These are phyloP conservation scores for Westerdykella sp. DNA, from an alignment of 2,329 filamentous ascomycete genomes.

Conservation along the genomic window DNA sequence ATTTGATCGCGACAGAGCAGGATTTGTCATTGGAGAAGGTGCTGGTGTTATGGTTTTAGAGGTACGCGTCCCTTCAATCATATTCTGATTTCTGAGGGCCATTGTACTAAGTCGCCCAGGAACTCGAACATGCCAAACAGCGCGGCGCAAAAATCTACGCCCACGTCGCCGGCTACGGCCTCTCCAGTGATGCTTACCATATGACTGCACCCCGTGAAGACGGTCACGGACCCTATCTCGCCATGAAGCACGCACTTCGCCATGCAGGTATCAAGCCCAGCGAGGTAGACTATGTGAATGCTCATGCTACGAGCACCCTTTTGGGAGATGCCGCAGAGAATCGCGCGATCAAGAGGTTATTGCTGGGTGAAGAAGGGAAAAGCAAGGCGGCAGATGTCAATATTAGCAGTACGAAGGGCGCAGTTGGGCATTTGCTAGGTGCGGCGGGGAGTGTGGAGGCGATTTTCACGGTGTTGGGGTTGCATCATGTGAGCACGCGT, in stretches of 20 bases:
- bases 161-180: constrained; percentile 81
- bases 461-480: constrained; percentile 72
- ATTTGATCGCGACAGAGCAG: constrained; percentile 72
- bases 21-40: constrained; percentile 91
- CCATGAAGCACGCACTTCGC: constrained; percentile 78
- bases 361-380: constrained; percentile 67
- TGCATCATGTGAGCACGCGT: constrained; percentile 60
- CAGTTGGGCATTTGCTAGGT: constrained; percentile 83
- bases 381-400: constrained; percentile 59
- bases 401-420: constrained; percentile 90
- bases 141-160: constrained; percentile 80
- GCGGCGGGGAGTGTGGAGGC: constrained; percentile 89
- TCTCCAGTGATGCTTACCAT: constrained; percentile 85
- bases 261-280: constrained; percentile 63
- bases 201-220: constrained; percentile 85
- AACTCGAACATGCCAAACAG: constrained; percentile 76
- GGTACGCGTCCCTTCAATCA: constrained; percentile 32
- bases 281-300: constrained; percentile 85
- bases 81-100: background rate
- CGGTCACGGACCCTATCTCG: constrained; percentile 71
- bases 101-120: constrained; percentile 39
- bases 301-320: constrained; percentile 82
- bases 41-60: constrained; percentile 84
- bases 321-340: constrained; percentile 89
- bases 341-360: constrained; percentile 67